phyloP scores from a whole-genome alignment of 768 basidiomycete genomes.

The Coprinopsis cinerea region DNA sequence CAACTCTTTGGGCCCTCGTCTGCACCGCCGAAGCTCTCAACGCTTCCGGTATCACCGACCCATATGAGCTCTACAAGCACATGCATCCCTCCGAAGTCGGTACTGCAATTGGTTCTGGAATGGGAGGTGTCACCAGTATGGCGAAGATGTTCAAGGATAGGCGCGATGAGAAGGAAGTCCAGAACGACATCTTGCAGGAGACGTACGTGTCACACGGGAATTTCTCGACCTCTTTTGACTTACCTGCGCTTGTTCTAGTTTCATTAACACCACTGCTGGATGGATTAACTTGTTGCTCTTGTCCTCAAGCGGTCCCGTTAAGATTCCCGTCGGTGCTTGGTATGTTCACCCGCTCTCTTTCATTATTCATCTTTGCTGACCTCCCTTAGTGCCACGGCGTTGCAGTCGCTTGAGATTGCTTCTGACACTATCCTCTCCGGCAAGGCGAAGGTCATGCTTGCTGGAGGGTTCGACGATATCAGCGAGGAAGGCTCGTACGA shows the following conservation, averaged over 20 bases:
- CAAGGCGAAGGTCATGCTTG: constrained; percentile 99
- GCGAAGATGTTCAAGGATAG: constrained; percentile 99
- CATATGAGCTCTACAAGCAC: constrained; percentile 95
- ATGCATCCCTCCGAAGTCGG: constrained; percentile 97
- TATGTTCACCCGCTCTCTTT: constrained; percentile 30
- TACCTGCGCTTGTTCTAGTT: constrained; percentile 43
- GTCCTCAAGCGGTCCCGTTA: constrained; percentile 96
- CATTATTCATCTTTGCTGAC: constrained; percentile 8
- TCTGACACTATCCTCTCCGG: constrained; percentile 90
- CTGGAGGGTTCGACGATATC: constrained; percentile 97
- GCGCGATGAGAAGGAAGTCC: constrained; percentile 95
- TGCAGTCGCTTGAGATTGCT: constrained; percentile 98
- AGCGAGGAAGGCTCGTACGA: constrained; percentile 98
- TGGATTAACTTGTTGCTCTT: constrained; percentile 95
- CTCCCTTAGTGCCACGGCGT: constrained; percentile 74
- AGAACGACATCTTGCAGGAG: constrained; percentile 97
- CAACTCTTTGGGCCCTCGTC: constrained; percentile 91
- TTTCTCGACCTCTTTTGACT: constrained; percentile 1
- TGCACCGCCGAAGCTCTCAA: constrained; percentile 94
- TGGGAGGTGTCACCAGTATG: constrained; percentile 92
- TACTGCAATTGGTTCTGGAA: constrained; percentile 90
- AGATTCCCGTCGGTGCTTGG: constrained; percentile 99
- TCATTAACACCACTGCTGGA: constrained; percentile 98
- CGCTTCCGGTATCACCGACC: constrained; percentile 95
- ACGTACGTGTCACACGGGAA: constrained; percentile 53